phyloP scores from a whole-genome alignment of 257 asterid genomes.

The Solanum rostratum region DNA sequence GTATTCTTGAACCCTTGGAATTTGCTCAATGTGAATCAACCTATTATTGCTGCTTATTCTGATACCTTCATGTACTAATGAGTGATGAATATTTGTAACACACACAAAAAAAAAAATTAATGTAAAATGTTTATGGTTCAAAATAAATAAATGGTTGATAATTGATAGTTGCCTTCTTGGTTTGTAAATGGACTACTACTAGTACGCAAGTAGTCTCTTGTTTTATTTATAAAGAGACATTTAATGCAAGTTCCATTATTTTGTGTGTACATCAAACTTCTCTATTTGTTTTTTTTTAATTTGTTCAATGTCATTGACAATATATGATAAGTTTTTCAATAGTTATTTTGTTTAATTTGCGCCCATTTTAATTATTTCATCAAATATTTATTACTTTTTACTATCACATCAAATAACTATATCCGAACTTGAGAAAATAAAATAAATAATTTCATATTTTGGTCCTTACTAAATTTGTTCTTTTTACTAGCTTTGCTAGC shows the following conservation, averaged over 20 bases:
- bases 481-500: too few relatives aligned
- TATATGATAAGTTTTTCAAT: too few relatives aligned
- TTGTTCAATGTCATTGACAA: neutral
- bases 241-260: neutral
- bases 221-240: neutral
- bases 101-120: neutral
- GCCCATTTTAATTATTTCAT: neutral
- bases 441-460: neutral
- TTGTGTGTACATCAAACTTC: neutral
- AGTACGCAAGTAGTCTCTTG: neutral
- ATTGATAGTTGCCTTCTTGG: neutral
- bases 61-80: constrained; percentile 30
- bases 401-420: neutral
- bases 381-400: neutral
- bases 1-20: constrained; percentile 35
- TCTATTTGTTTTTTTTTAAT: neutral
- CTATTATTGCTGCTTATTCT: constrained; percentile 26
- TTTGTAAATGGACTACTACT: neutral
- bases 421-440: neutral
- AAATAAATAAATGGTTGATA: neutral
- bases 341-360: neutral
- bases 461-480: too few relatives aligned
- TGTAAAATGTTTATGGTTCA: neutral
- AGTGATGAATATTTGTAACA: neutral
- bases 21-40: constrained; percentile 29